Percentiles rank a stretch among this genome's conserved stretches.
Evolutionary conservation across 2,329 filamentous ascomycete genomes (phyloP).

Genomic region (Exserohilum rostratum): DNA sequence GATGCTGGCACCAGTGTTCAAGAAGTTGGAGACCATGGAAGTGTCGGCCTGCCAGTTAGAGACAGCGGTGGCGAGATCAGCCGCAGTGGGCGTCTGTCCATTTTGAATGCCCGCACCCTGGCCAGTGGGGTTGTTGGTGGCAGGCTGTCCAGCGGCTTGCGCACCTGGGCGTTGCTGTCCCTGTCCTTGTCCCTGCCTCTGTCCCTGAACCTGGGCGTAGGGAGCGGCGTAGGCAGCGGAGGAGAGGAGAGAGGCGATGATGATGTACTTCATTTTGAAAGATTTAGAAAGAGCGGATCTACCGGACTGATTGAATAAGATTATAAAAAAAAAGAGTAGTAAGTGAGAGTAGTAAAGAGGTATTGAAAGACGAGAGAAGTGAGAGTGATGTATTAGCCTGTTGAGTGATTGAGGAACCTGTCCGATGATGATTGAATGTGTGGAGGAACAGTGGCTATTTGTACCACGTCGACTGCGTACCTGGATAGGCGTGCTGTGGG

Average conservation of each 20-base stretch:
- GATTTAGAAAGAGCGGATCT: conserved; percentile 18
- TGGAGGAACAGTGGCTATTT: conserved; percentile 27
- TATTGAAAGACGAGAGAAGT: conserved; percentile 20
- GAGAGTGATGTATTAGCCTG: conserved; percentile 27
- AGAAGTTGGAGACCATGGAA: conserved; percentile 48
- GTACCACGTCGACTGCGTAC: conserved; percentile 16
- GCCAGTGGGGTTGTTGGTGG: conserved; percentile 15
- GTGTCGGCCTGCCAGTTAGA: conserved; percentile 48
- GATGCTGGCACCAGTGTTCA: conserved; percentile 42
- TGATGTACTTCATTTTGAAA: conserved; percentile 46
- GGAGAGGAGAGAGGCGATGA: conserved; percentile 42
- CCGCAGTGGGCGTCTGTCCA: conserved; percentile 35
- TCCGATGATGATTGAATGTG: conserved; percentile 26
- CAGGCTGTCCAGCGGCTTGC: neutral
- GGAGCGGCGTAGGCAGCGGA: conserved; percentile 42
- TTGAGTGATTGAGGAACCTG: conserved; percentile 38
- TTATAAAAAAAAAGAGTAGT: neutral
- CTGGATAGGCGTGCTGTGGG: conserved; percentile 1
- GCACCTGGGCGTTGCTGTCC: conserved; percentile 3
- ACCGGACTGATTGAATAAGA: conserved; percentile 22
- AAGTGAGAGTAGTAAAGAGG: conserved; percentile 18
- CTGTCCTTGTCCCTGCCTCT: neutral
- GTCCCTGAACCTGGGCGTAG: conserved; percentile 25
- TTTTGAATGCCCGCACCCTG: conserved; percentile 24
- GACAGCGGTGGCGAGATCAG: conserved; percentile 44